Conservation (phyloP, 2,329 filamentous ascomycete species). For the Fusarium dimerum region DNA sequence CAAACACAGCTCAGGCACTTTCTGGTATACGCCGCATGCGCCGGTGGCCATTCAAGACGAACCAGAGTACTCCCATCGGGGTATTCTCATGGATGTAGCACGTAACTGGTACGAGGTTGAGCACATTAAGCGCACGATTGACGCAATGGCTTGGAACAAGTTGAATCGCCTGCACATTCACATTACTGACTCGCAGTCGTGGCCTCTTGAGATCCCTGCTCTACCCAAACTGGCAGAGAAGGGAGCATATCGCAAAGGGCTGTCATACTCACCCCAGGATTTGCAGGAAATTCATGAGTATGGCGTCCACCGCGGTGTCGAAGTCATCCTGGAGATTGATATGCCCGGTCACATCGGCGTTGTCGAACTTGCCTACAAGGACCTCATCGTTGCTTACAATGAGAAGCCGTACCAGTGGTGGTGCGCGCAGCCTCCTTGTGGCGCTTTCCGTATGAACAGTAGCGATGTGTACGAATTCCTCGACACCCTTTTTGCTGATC, state of each 20-base stretch:
- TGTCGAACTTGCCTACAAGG: slow-evolving; percentile 53
- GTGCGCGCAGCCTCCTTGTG: slow-evolving; percentile 65
- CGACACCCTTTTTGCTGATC: slow-evolving; percentile 70
- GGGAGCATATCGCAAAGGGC: slow-evolving; percentile 69
- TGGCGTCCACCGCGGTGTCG: slow-evolving; percentile 62
- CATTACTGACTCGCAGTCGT: slow-evolving; percentile 80
- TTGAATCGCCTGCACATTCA: slow-evolving; percentile 82
- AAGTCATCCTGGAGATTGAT: slow-evolving; percentile 62
- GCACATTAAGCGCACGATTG: slow-evolving; percentile 74
- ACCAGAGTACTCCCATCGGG: slow-evolving; percentile 75
- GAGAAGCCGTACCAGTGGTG: slow-evolving; percentile 58
- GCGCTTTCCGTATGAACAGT: slow-evolving; percentile 76
- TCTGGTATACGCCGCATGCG: slow-evolving; percentile 68
- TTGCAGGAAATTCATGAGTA: slow-evolving; percentile 70
- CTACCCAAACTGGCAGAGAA: slow-evolving; percentile 69
- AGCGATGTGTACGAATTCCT: slow-evolving; percentile 70
- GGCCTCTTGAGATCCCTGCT: slow-evolving; percentile 78
- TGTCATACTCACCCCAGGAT: slow-evolving; percentile 68
- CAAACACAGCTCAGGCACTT: slow-evolving; percentile 58
- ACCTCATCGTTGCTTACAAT: slow-evolving; percentile 56
- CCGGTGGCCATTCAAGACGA: slow-evolving; percentile 72
- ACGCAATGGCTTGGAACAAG: slow-evolving; percentile 77
- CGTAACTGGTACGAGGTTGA: slow-evolving; percentile 69
- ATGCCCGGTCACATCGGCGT: slow-evolving; percentile 62
- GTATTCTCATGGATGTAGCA: slow-evolving; percentile 76